phyloP scores from a whole-genome alignment of 2,329 filamentous ascomycete species.

The Phyllosticta ampelicida region DNA sequence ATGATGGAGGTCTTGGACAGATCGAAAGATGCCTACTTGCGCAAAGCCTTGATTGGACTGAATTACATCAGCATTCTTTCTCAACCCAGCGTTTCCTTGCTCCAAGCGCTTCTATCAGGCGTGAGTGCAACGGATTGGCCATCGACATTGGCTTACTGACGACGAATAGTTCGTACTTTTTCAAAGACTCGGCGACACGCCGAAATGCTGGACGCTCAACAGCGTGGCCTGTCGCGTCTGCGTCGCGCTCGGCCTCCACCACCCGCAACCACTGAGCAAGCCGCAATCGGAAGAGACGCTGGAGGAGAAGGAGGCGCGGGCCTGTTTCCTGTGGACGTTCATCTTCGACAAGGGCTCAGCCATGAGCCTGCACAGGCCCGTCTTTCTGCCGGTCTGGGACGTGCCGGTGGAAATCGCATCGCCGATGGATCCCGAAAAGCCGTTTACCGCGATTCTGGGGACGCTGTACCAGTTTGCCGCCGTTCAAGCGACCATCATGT shows the following conservation, averaged over 20 bases:
- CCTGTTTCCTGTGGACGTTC: constrained; percentile 21
- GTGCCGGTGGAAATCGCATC: constrained; percentile 19
- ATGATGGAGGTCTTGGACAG: constrained; percentile 19
- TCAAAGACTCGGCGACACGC: constrained; percentile 25
- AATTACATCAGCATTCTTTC: constrained; percentile 21
- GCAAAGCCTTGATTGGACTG: constrained; percentile 21
- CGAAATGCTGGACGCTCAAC: constrained; percentile 22
- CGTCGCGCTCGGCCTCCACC: constrained; percentile 22
- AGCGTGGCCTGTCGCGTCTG: constrained; percentile 23
- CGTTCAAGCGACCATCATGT: constrained; percentile 20
- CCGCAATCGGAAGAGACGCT: constrained; percentile 14
- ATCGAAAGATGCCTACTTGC: constrained; percentile 20
- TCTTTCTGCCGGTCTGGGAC: constrained; percentile 19
- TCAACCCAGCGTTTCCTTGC: constrained; percentile 19
- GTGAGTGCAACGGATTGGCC: constrained; percentile 15
- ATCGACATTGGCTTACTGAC: neutral
- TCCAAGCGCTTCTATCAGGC: constrained; percentile 22
- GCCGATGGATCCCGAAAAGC: constrained; percentile 16
- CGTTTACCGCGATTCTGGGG: constrained; percentile 17
- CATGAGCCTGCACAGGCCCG: constrained; percentile 21
- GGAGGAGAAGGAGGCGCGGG: constrained; percentile 18
- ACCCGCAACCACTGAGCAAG: constrained; percentile 3
- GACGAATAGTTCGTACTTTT: constrained; percentile 18
- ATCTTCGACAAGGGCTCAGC: constrained; percentile 24
- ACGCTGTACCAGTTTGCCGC: constrained; percentile 20